Conservation (phyloP, 352 stramenopile species). For the Pythium monospermum region DNA sequence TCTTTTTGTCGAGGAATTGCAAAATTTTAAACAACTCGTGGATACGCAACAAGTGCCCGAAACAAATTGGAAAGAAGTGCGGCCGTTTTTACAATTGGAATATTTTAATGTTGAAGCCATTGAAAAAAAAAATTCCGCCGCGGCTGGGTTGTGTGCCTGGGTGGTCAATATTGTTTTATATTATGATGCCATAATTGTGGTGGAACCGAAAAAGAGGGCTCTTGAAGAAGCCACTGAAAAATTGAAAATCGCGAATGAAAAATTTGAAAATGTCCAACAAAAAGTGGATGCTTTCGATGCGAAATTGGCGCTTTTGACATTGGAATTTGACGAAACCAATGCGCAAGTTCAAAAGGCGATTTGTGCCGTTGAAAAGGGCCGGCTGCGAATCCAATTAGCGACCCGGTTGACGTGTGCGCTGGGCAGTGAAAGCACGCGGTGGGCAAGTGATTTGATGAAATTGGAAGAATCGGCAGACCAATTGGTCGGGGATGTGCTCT, state of each 20-base stretch:
- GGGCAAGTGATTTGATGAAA: conserved; percentile 76
- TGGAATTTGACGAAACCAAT: conserved; percentile 86
- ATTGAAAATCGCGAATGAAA: conserved; percentile 77
- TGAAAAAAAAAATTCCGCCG: conserved; percentile 80
- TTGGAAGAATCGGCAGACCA: conserved; percentile 71
- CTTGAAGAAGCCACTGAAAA: conserved; percentile 79
- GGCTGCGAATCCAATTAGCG: conserved; percentile 89
- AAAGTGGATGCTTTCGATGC: conserved; percentile 88
- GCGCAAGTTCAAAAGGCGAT: conserved; percentile 88
- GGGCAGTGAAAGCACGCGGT: conserved; percentile 91
- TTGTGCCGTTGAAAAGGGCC: conserved; percentile 76
- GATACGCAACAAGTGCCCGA: conserved; percentile 66
- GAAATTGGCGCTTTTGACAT: conserved; percentile 74
- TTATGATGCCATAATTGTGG: conserved; percentile 92
- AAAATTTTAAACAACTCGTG: conserved; percentile 67
- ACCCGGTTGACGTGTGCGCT: conserved; percentile 88
- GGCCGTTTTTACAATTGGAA: conserved; percentile 69
- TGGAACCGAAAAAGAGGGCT: conserved; percentile 90
- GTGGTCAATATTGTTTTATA: conserved; percentile 92
- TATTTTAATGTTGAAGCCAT: conserved; percentile 81
- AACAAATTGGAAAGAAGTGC: conserved; percentile 79
- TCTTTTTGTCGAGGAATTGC: conserved; percentile 90
- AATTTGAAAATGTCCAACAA: conserved; percentile 80
- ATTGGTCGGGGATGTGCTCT: conserved; percentile 87
- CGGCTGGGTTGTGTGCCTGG: conserved; percentile 72